Evolutionary conservation across 2,329 filamentous ascomycete species (phyloP), one percentile per base, ranked within the genome.

Genomic region (Sporothrix phasma): DNA sequence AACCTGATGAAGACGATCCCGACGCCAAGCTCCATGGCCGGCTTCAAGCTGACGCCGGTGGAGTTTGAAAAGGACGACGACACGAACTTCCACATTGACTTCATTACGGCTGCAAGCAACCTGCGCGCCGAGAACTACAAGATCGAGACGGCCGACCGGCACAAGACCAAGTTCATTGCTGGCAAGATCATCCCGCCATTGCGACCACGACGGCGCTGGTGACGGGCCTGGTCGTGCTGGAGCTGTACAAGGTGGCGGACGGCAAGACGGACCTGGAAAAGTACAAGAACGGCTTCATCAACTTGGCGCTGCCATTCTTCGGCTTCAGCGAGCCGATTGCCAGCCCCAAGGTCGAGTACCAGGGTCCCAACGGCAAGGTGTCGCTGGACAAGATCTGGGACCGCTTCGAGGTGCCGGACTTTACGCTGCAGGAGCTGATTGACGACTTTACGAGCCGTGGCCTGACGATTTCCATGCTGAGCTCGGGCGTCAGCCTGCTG

Each of bases 161-260:
- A 97, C 82, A 96, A 94, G 86, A 99, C 93, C 67, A 99, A 99
- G 81, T 97, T 99, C 77, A 99, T 99, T 74, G 95, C 94, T 37
- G 94, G 94, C 75, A 99, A 99, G 84, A 99, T 99, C 70, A 99
- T 99, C 69, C 94, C 24, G 94, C 94, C 53, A 99, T 99, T 75
- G 94, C 94, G 51, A 99, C 94, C 3, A 97, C 94, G 0, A 99
- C 94, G 2, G 93, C 94, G 3, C 81, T 99, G 65, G 93, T 97
- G 13, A 99, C 94, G 2, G 94, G 94, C 65, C 82, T 99, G 53
- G 92, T 99, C 62, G 84, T 95, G 17, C 79, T 99, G 53, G 94
- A 99, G 79, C 79, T 97, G 56, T 97, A 90, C 87, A 99, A 99
- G 85, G 84, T 99, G 68, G 81, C 99, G 53, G 94, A 97, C 72